These are phyloP conservation scores for Rhodotorula paludigena DNA, from an alignment of 768 basidiomycete species.

Conservation along the genomic window DNA sequence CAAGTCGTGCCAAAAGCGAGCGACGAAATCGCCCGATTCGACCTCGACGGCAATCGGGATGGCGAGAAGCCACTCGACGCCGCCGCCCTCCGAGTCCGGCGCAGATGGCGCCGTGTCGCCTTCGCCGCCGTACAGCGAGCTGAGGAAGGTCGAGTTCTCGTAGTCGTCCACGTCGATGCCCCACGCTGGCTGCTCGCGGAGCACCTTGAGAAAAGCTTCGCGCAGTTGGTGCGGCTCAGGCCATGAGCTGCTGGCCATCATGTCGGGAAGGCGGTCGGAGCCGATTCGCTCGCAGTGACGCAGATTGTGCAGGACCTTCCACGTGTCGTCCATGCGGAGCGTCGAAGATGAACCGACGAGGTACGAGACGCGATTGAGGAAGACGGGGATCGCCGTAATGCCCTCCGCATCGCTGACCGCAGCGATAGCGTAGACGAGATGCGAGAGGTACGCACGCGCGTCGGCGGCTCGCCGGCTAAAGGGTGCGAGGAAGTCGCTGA, in stretches of 20 bases:
- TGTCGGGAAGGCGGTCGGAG: conserved; percentile 40
- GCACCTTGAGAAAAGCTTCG: not conserved
- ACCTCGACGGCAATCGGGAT: conserved; percentile 2
- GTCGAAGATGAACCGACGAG: conserved; percentile 69
- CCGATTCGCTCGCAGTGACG: conserved; percentile 60
- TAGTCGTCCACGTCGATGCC: conserved; percentile 28
- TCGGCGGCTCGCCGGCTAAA: conserved; percentile 3
- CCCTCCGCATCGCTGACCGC: conserved; percentile 17
- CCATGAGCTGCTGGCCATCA: not conserved
- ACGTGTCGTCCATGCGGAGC: conserved; percentile 63
- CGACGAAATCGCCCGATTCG: conserved; percentile 1
- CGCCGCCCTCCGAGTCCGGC: not conserved
- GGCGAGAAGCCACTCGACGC: not conserved
- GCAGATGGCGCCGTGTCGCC: not conserved
- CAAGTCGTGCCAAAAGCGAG: conserved; percentile 1
- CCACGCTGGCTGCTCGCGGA: conserved; percentile 20
- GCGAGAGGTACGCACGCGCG: not conserved
- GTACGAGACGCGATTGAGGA: conserved; percentile 76
- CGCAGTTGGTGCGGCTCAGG: not conserved
- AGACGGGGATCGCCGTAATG: conserved; percentile 59
- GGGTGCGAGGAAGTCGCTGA: conserved; percentile 14
- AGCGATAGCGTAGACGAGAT: conserved; percentile 23
- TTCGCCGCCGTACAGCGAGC: conserved; percentile 1
- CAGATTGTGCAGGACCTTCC: conserved; percentile 73
- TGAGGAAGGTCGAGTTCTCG: conserved; percentile 7